Conservation (phyloP, 345 rosid species). For the Syzygium grande region DNA sequence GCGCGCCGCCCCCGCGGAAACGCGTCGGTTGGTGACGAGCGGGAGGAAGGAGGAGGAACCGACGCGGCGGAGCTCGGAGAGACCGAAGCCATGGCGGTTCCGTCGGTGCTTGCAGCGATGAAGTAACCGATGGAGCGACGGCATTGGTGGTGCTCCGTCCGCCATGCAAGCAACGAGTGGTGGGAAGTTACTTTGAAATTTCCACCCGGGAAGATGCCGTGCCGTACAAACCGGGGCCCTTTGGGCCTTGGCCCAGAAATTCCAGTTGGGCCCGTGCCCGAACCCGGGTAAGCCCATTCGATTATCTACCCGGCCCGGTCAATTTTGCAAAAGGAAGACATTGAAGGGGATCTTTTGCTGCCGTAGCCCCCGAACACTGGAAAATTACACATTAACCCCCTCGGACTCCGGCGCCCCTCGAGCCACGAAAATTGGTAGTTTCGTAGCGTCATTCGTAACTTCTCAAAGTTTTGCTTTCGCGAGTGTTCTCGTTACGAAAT, state of each 20-base stretch:
- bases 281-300: background rate
- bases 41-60: background rate
- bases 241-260: background rate
- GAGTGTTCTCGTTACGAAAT: too few species aligned
- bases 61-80: background rate
- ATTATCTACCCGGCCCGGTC: background rate
- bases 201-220: background rate
- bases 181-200: background rate
- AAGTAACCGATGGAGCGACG: background rate
- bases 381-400: too few species aligned
- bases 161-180: slow-evolving; percentile 12
- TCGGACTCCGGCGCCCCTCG: too few species aligned
- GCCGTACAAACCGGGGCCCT: background rate
- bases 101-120: background rate
- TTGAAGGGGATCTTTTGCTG: too few species aligned
- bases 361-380: too few species aligned
- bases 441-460: background rate
- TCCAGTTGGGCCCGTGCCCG: background rate
- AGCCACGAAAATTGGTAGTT: too few species aligned
- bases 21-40: background rate
- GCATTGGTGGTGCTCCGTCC: background rate
- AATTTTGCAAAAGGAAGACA: background rate
- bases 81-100: background rate
- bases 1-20: slow-evolving; percentile 3
- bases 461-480: background rate